These are phyloP conservation scores for Globisporangium nagaii DNA, from an alignment of 352 stramenopile species.

Conservation along the genomic window DNA sequence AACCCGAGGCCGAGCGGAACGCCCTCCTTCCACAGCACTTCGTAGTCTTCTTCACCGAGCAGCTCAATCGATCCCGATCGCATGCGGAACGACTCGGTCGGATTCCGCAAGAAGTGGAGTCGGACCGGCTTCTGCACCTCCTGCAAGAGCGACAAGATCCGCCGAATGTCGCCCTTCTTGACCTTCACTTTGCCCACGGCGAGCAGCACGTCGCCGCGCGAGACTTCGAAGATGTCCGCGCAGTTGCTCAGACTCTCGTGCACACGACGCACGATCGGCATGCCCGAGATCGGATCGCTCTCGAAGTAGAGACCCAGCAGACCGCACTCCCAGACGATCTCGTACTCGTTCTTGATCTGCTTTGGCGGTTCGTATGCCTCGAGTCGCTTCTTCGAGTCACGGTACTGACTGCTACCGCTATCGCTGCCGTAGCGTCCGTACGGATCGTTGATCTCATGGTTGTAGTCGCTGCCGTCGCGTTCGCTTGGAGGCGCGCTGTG, in stretches of 20 bases:
- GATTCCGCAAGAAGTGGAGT: slow-evolving; percentile 69
- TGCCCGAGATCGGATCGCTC: slow-evolving; percentile 69
- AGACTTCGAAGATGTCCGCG: slow-evolving; percentile 81
- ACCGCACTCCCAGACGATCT: slow-evolving; percentile 86
- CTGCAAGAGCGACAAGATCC: slow-evolving; percentile 68
- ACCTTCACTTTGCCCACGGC: slow-evolving; percentile 72
- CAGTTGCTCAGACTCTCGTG: slow-evolving; percentile 86
- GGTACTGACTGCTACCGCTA: slow-evolving; percentile 39
- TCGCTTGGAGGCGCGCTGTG: slow-evolving; percentile 56
- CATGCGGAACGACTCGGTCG: slow-evolving; percentile 61
- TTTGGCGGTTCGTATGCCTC: slow-evolving; percentile 58
- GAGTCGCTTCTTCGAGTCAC: slow-evolving; percentile 52
- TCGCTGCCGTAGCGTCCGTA: slow-evolving; percentile 35
- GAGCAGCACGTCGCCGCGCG: slow-evolving; percentile 70
- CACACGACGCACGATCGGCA: slow-evolving; percentile 83
- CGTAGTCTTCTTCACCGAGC: slow-evolving; percentile 81
- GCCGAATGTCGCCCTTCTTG: slow-evolving; percentile 76
- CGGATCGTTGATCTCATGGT: slow-evolving; percentile 38
- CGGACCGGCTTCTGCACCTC: slow-evolving; percentile 81
- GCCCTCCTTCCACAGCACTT: slow-evolving; percentile 83
- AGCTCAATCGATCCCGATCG: slow-evolving; percentile 67
- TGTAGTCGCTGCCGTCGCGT: slow-evolving; percentile 30
- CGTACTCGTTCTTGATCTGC: slow-evolving; percentile 74
- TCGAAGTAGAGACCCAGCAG: slow-evolving; percentile 83
- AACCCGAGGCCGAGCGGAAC: slow-evolving; percentile 80